Evolutionary conservation across 805 yeast genomes (phyloP).

Genomic region (Kluyveromyces aestuarii): DNA sequence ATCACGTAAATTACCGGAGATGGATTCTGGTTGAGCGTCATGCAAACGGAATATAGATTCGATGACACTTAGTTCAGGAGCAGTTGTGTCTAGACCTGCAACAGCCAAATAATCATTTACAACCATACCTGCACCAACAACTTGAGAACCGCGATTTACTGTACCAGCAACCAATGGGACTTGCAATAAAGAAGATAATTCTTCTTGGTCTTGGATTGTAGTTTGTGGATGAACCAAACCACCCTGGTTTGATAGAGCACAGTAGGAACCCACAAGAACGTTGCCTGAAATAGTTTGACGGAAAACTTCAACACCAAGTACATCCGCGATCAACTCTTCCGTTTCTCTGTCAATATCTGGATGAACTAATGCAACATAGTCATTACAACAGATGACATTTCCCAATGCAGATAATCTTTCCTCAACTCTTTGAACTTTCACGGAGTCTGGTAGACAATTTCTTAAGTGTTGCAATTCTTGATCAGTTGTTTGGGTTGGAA

Average conservation of each 20-base stretch:
- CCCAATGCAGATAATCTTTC: slow-evolving; percentile 96
- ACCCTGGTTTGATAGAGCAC: slow-evolving; percentile 92
- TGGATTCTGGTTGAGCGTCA: slow-evolving; percentile 83
- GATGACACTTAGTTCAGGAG: slow-evolving; percentile 93
- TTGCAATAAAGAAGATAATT: slow-evolving; percentile 86
- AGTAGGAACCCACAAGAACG: slow-evolving; percentile 94
- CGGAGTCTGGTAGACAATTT: slow-evolving; percentile 90
- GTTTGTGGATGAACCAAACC: slow-evolving; percentile 98
- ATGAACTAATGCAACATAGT: slow-evolving; percentile 96
- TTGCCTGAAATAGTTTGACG: slow-evolving; percentile 98
- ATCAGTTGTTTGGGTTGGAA: slow-evolving; percentile 96
- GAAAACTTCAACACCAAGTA: slow-evolving; percentile 96
- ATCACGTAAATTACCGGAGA: slow-evolving; percentile 78
- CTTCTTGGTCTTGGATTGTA: slow-evolving; percentile 96
- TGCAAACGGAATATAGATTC: slow-evolving; percentile 93
- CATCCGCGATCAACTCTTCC: slow-evolving; percentile 96
- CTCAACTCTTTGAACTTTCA: slow-evolving; percentile 95
- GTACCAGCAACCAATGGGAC: slow-evolving; percentile 99
- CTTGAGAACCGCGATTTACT: slow-evolving; percentile 93
- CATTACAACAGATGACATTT: slow-evolving; percentile 96
- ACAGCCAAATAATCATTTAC: slow-evolving; percentile 98
- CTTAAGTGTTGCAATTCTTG: slow-evolving; percentile 96
- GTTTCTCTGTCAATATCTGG: slow-evolving; percentile 99
- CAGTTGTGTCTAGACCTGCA: slow-evolving; percentile 94
- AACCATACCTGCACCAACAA: slow-evolving; percentile 98